phyloP scores from a whole-genome alignment of 2,329 filamentous ascomycete genomes.

The Botryotinia narcissicola region DNA sequence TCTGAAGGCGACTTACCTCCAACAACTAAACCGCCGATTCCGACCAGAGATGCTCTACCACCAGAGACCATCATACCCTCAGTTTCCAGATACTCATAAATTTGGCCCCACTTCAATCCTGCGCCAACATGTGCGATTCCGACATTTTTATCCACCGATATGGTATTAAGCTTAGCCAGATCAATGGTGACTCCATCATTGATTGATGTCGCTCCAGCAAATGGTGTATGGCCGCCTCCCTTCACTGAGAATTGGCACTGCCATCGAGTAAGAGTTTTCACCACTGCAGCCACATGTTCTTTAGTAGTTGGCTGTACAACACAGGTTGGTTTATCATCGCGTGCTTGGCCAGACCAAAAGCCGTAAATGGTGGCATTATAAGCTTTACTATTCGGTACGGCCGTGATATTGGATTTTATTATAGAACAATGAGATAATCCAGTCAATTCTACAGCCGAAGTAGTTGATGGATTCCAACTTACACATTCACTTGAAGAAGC shows the following conservation, averaged over 20 bases:
- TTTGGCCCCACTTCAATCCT: background rate
- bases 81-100: background rate
- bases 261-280: background rate
- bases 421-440: background rate
- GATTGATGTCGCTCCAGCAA: background rate
- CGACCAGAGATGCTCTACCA: background rate
- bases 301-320: background rate
- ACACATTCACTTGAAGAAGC: background rate
- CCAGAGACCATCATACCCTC: background rate
- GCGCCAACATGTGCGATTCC: background rate
- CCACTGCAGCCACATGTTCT: background rate
- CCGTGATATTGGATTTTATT: background rate
- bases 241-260: background rate
- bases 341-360: conserved; percentile 1
- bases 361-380: background rate
- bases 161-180: background rate
- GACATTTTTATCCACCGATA: background rate
- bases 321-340: background rate
- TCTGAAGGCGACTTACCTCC: background rate
- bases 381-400: background rate
- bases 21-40: background rate
- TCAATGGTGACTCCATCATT: conserved; percentile 1
- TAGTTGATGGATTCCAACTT: background rate
- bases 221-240: background rate
- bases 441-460: background rate